Evolutionary conservation across 2,329 filamentous ascomycete species (phyloP), one percentile per base, ranked within the genome.

Genomic region (Apiospora koreana): DNA sequence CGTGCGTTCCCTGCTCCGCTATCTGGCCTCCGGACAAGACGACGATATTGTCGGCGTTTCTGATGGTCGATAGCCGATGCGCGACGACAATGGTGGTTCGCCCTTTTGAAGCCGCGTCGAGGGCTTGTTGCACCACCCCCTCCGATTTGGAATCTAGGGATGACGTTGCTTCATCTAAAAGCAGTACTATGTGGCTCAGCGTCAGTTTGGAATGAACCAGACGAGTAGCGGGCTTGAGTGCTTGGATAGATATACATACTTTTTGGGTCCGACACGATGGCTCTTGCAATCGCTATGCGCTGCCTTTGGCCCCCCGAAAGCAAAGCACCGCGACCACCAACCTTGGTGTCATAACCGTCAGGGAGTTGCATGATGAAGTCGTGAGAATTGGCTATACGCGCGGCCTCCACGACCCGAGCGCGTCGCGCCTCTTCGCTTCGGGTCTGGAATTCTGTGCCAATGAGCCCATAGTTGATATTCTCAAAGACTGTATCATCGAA

Each of bases 401-500:
- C n/a, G n/a, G n/a, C n/a, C n/a, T n/a, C n/a, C n/a, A n/a, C n/a
- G n/a, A n/a, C n/a, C n/a, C n/a, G n/a, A n/a, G n/a, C n/a, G n/a
- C n/a, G n/a, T n/a, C n/a, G n/a, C n/a, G n/a, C n/a, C n/a, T n/a
- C n/a, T n/a, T n/a, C n/a, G n/a, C n/a, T n/a, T n/a, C n/a, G n/a
- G n/a, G n/a, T n/a, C n/a, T n/a, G n/a, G n/a, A n/a, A n/a, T n/a
- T n/a, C n/a, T n/a, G n/a, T n/a, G n/a, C n/a, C n/a, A n/a, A n/a
- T n/a, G n/a, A n/a, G n/a, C n/a, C 68, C 96, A 74, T 97, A 91
- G 21, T 88, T 86, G 76, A 99, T 97, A 80, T 98, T 98, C 67
- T 94, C 88, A 78, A 88, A 94, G 76, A 98, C 97, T 0, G 94
- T 94, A 0, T 93, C 95, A 69, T 91, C 92, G 79, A 98, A 99